Percentiles rank a stretch among this genome's conserved stretches.
These are phyloP conservation scores for Pelargonium cotyledonis DNA, from an alignment of 441 rosid species.

Conservation along the genomic window DNA sequence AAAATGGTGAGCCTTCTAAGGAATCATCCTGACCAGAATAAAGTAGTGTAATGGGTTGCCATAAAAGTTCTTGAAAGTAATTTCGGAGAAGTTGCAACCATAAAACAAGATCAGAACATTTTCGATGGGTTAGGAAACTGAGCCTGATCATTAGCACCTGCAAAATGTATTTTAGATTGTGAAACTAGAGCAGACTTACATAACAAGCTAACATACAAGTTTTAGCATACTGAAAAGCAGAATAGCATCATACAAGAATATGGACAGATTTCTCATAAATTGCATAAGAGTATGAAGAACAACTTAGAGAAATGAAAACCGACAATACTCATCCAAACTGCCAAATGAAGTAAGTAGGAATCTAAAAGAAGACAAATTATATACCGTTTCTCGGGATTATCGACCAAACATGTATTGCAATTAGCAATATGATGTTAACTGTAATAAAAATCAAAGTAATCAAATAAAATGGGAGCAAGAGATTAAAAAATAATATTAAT, in stretches of 20 bases:
- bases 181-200: conserved; percentile 7
- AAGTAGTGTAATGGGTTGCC: conserved; percentile 27
- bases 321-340: too few relatives aligned
- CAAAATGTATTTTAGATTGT: conserved; percentile 18
- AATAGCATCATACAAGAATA: not conserved
- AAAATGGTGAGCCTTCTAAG: conserved; percentile 78
- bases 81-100: conserved; percentile 72
- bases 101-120: conserved; percentile 33
- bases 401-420: too few relatives aligned
- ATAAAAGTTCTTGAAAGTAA: conserved; percentile 51
- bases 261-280: too few relatives aligned
- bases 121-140: conserved; percentile 40
- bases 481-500: too few relatives aligned
- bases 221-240: not conserved
- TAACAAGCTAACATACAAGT: conserved; percentile 1
- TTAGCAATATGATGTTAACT: too few relatives aligned
- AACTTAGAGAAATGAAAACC: too few relatives aligned
- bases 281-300: too few relatives aligned
- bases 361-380: too few relatives aligned
- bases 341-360: too few relatives aligned
- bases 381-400: too few relatives aligned
- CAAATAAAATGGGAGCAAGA: too few relatives aligned
- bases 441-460: too few relatives aligned
- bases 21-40: conserved; percentile 31
- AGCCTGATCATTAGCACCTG: conserved; percentile 84